Percentiles rank a stretch among this genome's conserved stretches.
These are phyloP conservation scores for Colletotrichum zoysiae DNA, from an alignment of 2,329 filamentous ascomycete genomes.

Conservation along the genomic window DNA sequence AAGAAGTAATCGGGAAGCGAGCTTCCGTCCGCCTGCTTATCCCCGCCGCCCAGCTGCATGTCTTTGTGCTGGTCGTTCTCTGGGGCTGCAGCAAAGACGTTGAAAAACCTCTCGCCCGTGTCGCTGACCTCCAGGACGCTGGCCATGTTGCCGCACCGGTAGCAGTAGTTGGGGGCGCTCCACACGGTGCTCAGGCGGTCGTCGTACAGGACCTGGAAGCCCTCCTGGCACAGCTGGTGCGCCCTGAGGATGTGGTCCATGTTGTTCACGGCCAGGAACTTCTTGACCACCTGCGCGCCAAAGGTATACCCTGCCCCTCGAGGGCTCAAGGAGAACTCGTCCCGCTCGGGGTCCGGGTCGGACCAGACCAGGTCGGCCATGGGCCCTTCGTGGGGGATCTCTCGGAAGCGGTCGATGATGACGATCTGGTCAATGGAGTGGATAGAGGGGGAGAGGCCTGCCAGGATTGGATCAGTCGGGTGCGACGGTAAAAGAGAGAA, in stretches of 20 bases:
- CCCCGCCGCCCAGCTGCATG: constrained; percentile 76
- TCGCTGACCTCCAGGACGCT: constrained; percentile 97
- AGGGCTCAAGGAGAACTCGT: constrained; percentile 95
- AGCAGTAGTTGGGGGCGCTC: constrained; percentile 97
- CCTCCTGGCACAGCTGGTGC: constrained; percentile 98
- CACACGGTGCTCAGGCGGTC: constrained; percentile 95
- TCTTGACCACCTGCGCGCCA: constrained; percentile 96
- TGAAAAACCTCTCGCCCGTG: constrained; percentile 93
- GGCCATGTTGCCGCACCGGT: constrained; percentile 95
- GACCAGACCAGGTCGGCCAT: constrained; percentile 99
- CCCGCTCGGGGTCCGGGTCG: constrained; percentile 95
- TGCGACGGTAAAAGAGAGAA: not conserved
- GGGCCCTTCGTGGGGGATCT: constrained; percentile 97
- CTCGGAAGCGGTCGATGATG: constrained; percentile 98
- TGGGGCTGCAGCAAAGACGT: constrained; percentile 96
- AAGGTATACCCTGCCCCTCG: constrained; percentile 97
- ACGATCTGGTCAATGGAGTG: constrained; percentile 99
- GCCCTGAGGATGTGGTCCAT: constrained; percentile 98
- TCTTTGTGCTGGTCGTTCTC: constrained; percentile 95
- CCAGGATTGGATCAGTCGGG: not conserved
- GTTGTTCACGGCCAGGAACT: constrained; percentile 95
- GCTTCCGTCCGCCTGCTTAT: constrained; percentile 75
- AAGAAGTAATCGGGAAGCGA: constrained; percentile 80
- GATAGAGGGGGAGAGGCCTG: constrained; percentile 87
- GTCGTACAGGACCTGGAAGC: constrained; percentile 96